Evolutionary conservation across 1,139 yeast genomes (phyloP).

Genomic region (Candida sp.): DNA sequence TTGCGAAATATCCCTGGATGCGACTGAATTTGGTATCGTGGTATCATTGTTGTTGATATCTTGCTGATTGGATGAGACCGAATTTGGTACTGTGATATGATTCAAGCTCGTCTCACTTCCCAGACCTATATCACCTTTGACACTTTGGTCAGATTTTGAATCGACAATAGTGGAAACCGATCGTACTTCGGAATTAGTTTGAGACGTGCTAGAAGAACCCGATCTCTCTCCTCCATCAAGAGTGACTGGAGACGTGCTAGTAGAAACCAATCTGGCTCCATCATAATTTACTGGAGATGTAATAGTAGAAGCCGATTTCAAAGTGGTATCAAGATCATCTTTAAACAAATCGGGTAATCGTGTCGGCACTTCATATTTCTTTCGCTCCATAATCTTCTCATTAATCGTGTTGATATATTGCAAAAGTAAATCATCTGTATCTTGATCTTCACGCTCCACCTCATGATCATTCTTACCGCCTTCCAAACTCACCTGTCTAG

Average conservation of each 20-base stretch:
- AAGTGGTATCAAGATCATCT: background rate
- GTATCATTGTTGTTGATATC: background rate
- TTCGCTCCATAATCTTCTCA: constrained; percentile 8
- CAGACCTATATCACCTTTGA: background rate
- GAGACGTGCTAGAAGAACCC: too few relatives aligned
- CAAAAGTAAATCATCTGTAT: background rate
- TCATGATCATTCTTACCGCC: background rate
- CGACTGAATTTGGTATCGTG: background rate
- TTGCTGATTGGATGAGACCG: too few relatives aligned
- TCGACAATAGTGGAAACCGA: background rate
- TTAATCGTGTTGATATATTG: constrained; percentile 8
- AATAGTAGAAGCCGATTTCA: background rate
- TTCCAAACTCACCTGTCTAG: background rate
- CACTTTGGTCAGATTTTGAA: background rate
- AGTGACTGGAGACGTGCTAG: background rate
- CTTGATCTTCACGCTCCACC: background rate
- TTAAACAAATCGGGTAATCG: background rate
- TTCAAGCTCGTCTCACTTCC: too few relatives aligned
- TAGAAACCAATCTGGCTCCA: background rate
- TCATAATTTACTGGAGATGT: background rate
- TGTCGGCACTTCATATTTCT: background rate
- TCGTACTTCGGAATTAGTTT: background rate
- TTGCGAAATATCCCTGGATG: too few relatives aligned
- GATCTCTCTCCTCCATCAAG: background rate
- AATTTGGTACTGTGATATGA: too few relatives aligned